Evolutionary conservation across 75 land plant genomes (phyloP).

Genomic region (Pseudotsuga menziesii): DNA sequence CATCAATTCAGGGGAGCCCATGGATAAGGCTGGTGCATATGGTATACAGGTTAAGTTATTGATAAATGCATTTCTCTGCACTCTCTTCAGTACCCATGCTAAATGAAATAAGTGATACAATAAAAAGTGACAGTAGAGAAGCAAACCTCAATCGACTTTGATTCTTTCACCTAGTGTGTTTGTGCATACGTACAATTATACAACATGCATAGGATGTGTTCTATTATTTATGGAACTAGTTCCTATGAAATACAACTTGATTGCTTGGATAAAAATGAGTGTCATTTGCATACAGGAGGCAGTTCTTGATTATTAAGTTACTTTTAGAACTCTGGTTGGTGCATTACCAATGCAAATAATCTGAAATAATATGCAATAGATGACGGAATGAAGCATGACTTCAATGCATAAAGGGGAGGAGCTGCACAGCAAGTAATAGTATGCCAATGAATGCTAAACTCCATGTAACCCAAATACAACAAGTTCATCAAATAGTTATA

Average conservation of each 20-base stretch:
- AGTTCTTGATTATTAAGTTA: not conserved
- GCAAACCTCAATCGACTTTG: not conserved
- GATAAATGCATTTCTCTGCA: not conserved
- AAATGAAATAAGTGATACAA: conserved; percentile 9
- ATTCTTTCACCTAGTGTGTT: not conserved
- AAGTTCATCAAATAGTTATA: too few relatives aligned
- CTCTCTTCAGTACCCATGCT: not conserved
- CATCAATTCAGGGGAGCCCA: conserved; percentile 44
- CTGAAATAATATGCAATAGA: not conserved
- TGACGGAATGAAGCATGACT: not conserved
- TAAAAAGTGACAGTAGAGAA: not conserved
- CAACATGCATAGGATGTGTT: not conserved
- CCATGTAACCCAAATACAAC: not conserved
- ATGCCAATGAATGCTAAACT: not conserved
- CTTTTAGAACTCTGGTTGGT: not conserved
- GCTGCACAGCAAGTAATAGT: not conserved
- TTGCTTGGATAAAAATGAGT: not conserved
- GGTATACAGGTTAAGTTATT: conserved; percentile 40
- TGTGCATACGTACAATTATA: not conserved
- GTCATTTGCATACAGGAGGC: not conserved
- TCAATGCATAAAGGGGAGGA: not conserved
- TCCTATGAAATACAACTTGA: not conserved
- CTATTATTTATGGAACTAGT: not conserved
- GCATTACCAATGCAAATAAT: not conserved
- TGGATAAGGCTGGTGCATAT: conserved; percentile 63